phyloP scores from a whole-genome alignment of 345 rosid species.

The Gossypium bickii region DNA sequence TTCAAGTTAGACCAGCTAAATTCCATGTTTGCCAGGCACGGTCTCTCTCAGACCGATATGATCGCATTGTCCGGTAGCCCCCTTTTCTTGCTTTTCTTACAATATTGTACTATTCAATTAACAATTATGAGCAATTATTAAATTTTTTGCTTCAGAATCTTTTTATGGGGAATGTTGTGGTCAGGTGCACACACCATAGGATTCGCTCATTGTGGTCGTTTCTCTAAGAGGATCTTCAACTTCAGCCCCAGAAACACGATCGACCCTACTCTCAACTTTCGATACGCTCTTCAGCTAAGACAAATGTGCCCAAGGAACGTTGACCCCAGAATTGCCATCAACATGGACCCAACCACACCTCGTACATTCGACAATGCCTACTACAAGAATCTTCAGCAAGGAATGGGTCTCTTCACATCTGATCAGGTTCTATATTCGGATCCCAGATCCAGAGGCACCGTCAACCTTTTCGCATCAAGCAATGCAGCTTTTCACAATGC shows the following conservation, averaged over 20 bases:
- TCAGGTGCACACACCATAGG: slow-evolving; percentile 77
- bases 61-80: slow-evolving; percentile 73
- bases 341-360: slow-evolving; percentile 78
- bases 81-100: neutral
- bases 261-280: slow-evolving; percentile 57
- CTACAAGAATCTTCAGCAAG: slow-evolving; percentile 62
- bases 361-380: slow-evolving; percentile 72
- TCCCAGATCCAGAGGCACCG: slow-evolving; percentile 51
- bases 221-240: slow-evolving; percentile 58
- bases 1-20: slow-evolving; percentile 65
- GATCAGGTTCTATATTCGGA: slow-evolving; percentile 70
- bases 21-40: slow-evolving; percentile 49
- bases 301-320: slow-evolving; percentile 52
- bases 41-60: slow-evolving; percentile 75
- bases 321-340: slow-evolving; percentile 36
- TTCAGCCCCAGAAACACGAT: slow-evolving; percentile 10
- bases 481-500: slow-evolving; percentile 55
- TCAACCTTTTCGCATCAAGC: slow-evolving; percentile 48
- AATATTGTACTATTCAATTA: no score
- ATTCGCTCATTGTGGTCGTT: slow-evolving; percentile 66
- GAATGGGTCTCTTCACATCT: slow-evolving; percentile 65
- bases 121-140: no score
- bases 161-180: neutral
- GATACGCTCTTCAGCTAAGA: slow-evolving; percentile 52
- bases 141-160: no score